Evolutionary conservation across 805 yeast species (phyloP).

Genomic region (Saccharomycopsis microspora): DNA sequence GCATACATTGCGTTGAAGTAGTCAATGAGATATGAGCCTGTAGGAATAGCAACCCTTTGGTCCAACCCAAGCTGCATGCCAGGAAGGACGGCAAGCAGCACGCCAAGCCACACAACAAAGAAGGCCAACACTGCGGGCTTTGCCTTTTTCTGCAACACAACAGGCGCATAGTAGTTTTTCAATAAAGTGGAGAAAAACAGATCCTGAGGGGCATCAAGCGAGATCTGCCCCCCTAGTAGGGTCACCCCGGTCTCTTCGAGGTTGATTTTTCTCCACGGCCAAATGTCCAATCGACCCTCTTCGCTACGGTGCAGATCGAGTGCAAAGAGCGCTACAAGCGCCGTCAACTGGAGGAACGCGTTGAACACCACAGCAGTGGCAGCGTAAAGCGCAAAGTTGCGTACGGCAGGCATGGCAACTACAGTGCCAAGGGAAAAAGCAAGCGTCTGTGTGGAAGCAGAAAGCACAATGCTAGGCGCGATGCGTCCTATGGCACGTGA

Average conservation of each 20-base stretch:
- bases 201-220: slow-evolving; percentile 1
- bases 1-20: slow-evolving; percentile 70
- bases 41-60: slow-evolving; percentile 80
- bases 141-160: slow-evolving; percentile 36
- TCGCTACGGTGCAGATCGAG: slow-evolving; percentile 56
- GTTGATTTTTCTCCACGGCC: slow-evolving; percentile 39
- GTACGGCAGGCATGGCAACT: slow-evolving; percentile 93
- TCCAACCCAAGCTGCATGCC: slow-evolving; percentile 69
- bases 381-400: slow-evolving; percentile 84
- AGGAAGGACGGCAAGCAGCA: slow-evolving; percentile 64
- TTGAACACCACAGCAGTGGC: slow-evolving; percentile 78
- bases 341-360: slow-evolving; percentile 68
- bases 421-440: slow-evolving; percentile 70
- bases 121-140: slow-evolving; percentile 37
- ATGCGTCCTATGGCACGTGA: slow-evolving; percentile 56
- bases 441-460: slow-evolving; percentile 66
- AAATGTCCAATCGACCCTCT: slow-evolving; percentile 44
- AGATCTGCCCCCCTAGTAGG: slow-evolving; percentile 4
- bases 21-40: slow-evolving; percentile 66
- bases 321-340: slow-evolving; percentile 62
- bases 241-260: neutral
- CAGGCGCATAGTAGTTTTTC: slow-evolving; percentile 43
- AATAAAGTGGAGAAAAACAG: slow-evolving; percentile 31
- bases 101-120: slow-evolving; percentile 53
- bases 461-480: slow-evolving; percentile 79